phyloP scores from a whole-genome alignment of 2,329 filamentous ascomycete species.

The Bipolaris zeicola region DNA sequence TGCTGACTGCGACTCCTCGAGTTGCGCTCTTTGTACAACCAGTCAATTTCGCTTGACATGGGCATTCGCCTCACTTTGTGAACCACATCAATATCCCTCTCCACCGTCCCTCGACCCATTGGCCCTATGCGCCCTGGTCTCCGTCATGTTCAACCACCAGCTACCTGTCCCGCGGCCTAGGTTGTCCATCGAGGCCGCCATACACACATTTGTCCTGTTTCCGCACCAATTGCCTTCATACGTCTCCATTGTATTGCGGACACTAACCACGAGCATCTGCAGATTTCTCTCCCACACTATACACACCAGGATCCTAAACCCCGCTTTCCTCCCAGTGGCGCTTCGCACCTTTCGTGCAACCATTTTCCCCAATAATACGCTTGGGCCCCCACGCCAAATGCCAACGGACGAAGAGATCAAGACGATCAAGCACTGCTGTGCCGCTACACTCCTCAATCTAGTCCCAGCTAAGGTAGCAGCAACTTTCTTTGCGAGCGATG shows the following conservation, averaged over 20 bases:
- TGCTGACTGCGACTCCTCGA: constrained; percentile 5
- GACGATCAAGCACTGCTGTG: constrained; percentile 69
- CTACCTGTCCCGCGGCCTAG: constrained; percentile 33
- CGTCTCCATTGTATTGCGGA: constrained; percentile 18
- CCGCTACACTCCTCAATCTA: constrained; percentile 60
- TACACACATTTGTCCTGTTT: constrained; percentile 26
- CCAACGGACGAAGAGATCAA: constrained; percentile 65
- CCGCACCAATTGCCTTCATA: constrained; percentile 29
- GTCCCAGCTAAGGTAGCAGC: constrained; percentile 53
- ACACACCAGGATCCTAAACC: constrained; percentile 50
- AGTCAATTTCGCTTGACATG: constrained; percentile 18
- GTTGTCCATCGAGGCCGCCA: constrained; percentile 14
- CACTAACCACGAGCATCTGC: constrained; percentile 34
- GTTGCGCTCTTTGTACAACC: constrained; percentile 10
- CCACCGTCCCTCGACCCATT: constrained; percentile 9
- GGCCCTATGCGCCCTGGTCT: constrained; percentile 5
- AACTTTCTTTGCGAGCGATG: constrained; percentile 37
- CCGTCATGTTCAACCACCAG: constrained; percentile 21
- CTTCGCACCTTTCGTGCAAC: constrained; percentile 74
- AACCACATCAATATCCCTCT: constrained; percentile 13
- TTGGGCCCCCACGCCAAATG: constrained; percentile 66
- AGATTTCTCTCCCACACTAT: constrained; percentile 56
- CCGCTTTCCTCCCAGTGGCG: constrained; percentile 52
- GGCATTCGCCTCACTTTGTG: constrained; percentile 29
- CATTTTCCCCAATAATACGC: constrained; percentile 84